Base-by-base conservation (phyloP, 805 yeast genomes). In the Starmera caribaea region DNA sequence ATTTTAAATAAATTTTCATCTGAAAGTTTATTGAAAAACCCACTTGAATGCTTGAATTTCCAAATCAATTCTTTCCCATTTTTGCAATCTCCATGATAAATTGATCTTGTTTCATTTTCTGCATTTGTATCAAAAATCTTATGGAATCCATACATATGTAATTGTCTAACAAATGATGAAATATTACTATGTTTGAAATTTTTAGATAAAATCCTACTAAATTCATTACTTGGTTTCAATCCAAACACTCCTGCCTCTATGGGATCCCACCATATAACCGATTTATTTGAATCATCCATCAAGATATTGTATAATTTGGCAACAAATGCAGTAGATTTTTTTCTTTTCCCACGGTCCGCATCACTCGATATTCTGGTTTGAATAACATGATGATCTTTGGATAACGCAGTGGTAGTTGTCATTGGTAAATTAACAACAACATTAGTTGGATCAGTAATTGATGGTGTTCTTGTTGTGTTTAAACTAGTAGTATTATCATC, bases 81-180 rank as follows among this genome's bases (percentile, higher is more conserved):
- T 37, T 31, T 15, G 38, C 14, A 24, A 13, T 37, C 32, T 39
- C 30, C 37, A 38, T 41, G 5, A 10, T 27, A 16, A 24, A 4
- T 17, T 14, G 40, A 26, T 13, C n/a, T 16, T 11, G 38, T 31
- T 8, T 42, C 41, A n/a, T 42, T 41, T 14, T 48, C 49, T 34
- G 38, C 45, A 24, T 43, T 48, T 2, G 47, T 35, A 44, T 53
- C 59, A 39, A 54, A 49, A 64, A 73, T 79, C 62, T 89, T 88
- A 60, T 89, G 96, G 65, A 89, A 88, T 1, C 96, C 96, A 58
- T 88, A 88, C 97, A 89, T 90, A 65, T 90, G 95, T 35, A 89
- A 66, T 61, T 90, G 97, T 36, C 97, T 75, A 30, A 90, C 96
- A 65, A 90, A 90, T 44, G 90, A 79, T 17, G 95, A 87, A 26